phyloP scores from a whole-genome alignment of 495 filamentous ascomycete species.

The Talaromyces trachyspermus region DNA sequence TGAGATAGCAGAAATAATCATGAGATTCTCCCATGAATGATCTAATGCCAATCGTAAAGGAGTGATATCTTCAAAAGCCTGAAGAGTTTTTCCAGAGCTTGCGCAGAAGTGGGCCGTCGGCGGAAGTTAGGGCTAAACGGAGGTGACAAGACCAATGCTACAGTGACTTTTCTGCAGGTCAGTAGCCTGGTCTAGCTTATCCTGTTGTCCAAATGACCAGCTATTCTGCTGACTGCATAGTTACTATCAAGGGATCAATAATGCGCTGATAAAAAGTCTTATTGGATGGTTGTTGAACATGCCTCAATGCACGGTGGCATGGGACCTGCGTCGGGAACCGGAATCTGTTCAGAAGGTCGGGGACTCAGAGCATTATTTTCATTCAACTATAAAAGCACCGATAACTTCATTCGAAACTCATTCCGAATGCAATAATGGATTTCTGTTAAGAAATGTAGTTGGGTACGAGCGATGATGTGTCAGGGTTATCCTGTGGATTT shows the following conservation, averaged over 20 bases:
- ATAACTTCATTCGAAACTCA: not conserved
- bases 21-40: no score
- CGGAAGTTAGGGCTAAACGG: constrained; percentile 8
- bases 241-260: not conserved
- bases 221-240: constrained; percentile 1
- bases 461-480: not conserved
- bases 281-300: not conserved
- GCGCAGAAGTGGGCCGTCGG: not conserved
- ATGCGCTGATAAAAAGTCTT: not conserved
- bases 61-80: no score
- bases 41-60: no score
- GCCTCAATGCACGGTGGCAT: not conserved
- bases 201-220: constrained; percentile 4
- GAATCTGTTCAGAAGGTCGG: not conserved
- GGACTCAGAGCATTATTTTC: not conserved
- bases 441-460: no score
- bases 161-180: constrained; percentile 5
- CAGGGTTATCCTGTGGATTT: not conserved
- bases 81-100: no score
- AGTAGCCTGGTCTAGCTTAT: constrained; percentile 1
- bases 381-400: not conserved
- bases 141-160: constrained; percentile 9
- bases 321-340: constrained; percentile 1
- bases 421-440: not conserved
- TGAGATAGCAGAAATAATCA: no score